Evolutionary conservation across 2,329 filamentous ascomycete species (phyloP).

Genomic region (Tympanopsis confertula): DNA sequence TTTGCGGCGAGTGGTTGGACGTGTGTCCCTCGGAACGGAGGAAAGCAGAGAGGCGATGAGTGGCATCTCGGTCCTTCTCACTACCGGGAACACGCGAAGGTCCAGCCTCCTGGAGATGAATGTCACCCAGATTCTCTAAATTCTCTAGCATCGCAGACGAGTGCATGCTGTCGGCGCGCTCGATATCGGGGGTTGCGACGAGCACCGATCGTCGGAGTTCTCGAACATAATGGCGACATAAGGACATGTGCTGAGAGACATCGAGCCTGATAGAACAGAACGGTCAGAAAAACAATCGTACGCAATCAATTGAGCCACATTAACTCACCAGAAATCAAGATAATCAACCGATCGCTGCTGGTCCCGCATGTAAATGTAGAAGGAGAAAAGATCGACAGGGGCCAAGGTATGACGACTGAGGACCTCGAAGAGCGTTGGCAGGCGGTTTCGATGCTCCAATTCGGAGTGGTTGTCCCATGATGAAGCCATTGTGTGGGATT

Average conservation of each 20-base stretch:
- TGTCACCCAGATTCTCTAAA: constrained; percentile 62
- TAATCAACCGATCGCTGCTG: constrained; percentile 97
- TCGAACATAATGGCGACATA: constrained; percentile 93
- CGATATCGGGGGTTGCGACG: constrained; percentile 80
- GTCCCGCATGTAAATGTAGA: constrained; percentile 99
- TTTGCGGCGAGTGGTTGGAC: background rate
- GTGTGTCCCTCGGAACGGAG: constrained; percentile 23
- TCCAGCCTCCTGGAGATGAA: constrained; percentile 44
- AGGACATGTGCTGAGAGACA: constrained; percentile 96
- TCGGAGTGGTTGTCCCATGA: background rate
- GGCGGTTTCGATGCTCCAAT: constrained; percentile 51
- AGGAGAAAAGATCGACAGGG: constrained; percentile 92
- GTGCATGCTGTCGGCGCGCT: constrained; percentile 69
- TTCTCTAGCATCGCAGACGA: constrained; percentile 57
- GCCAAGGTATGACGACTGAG: constrained; percentile 86
- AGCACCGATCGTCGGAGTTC: constrained; percentile 88
- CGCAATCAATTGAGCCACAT: constrained; percentile 1
- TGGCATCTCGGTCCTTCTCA: constrained; percentile 70
- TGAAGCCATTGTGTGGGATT: background rate
- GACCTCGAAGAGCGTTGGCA: constrained; percentile 92
- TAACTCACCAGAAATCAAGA: constrained; percentile 82
- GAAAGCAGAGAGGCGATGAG: constrained; percentile 72
- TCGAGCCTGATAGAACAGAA: constrained; percentile 61
- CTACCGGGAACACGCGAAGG: constrained; percentile 53
- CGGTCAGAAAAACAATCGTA: background rate